Evolutionary conservation across 805 yeast species (phyloP), one percentile per base, ranked within the genome.

Genomic region (Ogataea parapolymorpha): DNA sequence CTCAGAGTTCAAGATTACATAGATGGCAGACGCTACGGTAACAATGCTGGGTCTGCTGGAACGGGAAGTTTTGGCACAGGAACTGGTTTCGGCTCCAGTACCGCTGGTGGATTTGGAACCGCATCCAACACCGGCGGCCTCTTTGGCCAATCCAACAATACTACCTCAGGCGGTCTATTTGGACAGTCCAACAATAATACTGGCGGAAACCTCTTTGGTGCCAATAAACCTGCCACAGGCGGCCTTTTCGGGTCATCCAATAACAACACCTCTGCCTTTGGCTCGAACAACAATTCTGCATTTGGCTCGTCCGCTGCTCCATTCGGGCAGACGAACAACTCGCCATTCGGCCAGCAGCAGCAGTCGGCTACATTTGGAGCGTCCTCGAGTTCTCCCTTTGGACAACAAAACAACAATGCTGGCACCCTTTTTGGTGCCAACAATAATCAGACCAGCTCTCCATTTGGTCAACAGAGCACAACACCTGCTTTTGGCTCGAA

Each of bases 1-100:
- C 75, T 93, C 62, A 77, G 99, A 58, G 68, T 75, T 52, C 91
- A 84, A 61, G 99, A 93, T 65, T 93, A 93, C 60, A 78, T 79
- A 53, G 85, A 80, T 49, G 78, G 77, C 40, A 73, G 93, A 56
- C 73, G 78, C 45, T 78, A 49, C 48, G 90, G 86, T 12, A 77
- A 48, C 37, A 15, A 17, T 14, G 3, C 43, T 7, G 36, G 35
- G 5, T 22, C 32, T 12, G 12, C 33, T 13, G 23, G 39, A 4
- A 9, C 42, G 6, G 58, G 54, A 17, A 44, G 38, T 10, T 6
- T 45, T 31, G 63, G 61, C 12, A 52, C 64, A 32, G 48, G 61
- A 10, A 20, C 43, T 28, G 69, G 65, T 1, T 63, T 62, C 55
- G 74, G 74, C 9, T 41, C 46, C 5, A 34, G 11, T 15, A 44